Percentiles rank a stretch among this genome's conserved stretches.
Conservation (phyloP, 1,284 basidiomycete species). For the Austroboletus novae-zelandiae region DNA sequence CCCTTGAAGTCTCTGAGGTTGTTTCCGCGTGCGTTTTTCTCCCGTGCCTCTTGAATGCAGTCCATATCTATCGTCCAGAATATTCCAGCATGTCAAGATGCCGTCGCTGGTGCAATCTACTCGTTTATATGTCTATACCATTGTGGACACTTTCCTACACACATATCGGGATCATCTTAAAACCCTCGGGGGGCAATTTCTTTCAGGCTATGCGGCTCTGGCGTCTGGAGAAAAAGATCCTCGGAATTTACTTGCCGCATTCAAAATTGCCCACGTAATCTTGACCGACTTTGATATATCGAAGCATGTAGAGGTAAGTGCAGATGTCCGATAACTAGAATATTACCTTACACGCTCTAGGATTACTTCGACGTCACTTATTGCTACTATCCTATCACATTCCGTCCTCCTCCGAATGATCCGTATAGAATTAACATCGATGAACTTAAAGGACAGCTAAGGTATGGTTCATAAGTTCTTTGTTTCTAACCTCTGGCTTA, state of each 20-base stretch:
- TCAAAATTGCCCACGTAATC: constrained; percentile 83
- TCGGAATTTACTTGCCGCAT: constrained; percentile 88
- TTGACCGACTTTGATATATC: constrained; percentile 85
- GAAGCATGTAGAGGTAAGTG: constrained; percentile 70
- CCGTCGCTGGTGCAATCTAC: constrained; percentile 79
- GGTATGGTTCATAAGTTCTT: constrained; percentile 39
- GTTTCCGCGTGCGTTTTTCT: constrained; percentile 58
- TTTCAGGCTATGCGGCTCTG: constrained; percentile 75
- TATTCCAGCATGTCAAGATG: constrained; percentile 82
- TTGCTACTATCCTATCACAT: constrained; percentile 99
- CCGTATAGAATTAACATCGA: constrained; percentile 92
- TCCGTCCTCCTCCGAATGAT: constrained; percentile 91
- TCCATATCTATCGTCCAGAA: constrained; percentile 39
- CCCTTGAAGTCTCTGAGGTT: constrained; percentile 69
- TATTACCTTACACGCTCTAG: constrained; percentile 39
- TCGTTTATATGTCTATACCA: constrained; percentile 78
- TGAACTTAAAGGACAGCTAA: constrained; percentile 76
- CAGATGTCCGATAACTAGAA: not conserved
- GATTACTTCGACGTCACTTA: constrained; percentile 94
- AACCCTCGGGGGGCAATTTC: constrained; percentile 68
- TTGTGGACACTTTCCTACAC: constrained; percentile 80
- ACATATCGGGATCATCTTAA: constrained; percentile 72
- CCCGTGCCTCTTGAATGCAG: not conserved
- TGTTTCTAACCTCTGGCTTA: constrained; percentile 22
- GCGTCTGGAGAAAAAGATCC: constrained; percentile 98